phyloP scores from a whole-genome alignment of 495 filamentous ascomycete species.

The Lentithecium fluviatile region DNA sequence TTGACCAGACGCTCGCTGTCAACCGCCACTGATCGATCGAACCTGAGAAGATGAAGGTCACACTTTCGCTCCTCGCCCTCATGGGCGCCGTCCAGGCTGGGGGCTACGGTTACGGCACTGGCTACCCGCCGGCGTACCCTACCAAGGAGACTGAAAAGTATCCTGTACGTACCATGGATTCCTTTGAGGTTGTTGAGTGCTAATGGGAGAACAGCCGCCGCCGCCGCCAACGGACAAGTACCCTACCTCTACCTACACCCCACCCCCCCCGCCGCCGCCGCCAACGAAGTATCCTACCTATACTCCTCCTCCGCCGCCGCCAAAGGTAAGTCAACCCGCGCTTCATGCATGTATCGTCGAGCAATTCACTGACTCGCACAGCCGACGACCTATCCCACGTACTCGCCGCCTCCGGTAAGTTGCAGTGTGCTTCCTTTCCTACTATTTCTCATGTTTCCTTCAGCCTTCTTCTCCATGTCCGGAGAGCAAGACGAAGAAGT shows the following conservation, averaged over 20 bases:
- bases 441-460: no score
- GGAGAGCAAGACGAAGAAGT: no score
- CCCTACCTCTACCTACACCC: no score
- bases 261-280: no score
- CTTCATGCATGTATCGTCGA: background rate
- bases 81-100: constrained; percentile 22
- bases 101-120: constrained; percentile 16
- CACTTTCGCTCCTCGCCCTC: constrained; percentile 29
- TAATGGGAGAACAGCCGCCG: no score
- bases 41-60: constrained; percentile 23
- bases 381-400: background rate
- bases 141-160: no score
- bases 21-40: constrained; percentile 1
- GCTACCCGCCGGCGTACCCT: constrained; percentile 4
- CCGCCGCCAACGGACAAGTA: no score
- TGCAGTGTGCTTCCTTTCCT: no score
- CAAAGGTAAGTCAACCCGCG: background rate
- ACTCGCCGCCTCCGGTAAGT: background rate
- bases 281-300: background rate
- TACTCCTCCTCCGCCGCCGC: background rate
- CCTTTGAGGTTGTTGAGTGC: no score
- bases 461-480: no score
- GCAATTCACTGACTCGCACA: background rate
- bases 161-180: no score
- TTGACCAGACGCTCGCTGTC: constrained; percentile 2